These are phyloP conservation scores for Symbiodinium pilosum DNA, from an alignment of 73 alveolate genomes.

Conservation along the genomic window DNA sequence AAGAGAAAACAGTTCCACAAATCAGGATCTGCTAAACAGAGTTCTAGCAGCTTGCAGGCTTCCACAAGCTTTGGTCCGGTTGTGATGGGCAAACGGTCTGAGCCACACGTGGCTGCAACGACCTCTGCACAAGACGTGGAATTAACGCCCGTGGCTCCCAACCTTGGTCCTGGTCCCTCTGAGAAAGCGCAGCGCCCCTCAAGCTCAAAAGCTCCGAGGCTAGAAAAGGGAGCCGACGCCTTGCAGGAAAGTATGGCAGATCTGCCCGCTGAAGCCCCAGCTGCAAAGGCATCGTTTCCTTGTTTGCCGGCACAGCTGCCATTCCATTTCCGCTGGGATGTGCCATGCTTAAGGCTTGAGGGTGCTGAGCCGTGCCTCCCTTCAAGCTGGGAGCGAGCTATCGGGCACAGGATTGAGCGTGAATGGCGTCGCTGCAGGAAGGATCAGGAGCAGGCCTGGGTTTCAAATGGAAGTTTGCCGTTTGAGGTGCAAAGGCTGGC, in stretches of 20 bases:
- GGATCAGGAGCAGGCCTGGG: constrained; percentile 20
- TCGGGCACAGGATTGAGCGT: not conserved
- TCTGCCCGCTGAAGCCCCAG: too few relatives aligned
- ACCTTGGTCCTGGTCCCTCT: not conserved
- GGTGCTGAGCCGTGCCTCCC: not conserved
- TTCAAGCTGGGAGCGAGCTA: not conserved
- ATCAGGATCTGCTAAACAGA: not conserved
- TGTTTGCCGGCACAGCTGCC: not conserved
- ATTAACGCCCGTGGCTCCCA: not conserved
- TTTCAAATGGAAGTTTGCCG: not conserved
- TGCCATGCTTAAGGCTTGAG: not conserved
- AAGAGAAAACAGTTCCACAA: not conserved
- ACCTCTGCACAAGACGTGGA: not conserved
- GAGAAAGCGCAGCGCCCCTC: not conserved
- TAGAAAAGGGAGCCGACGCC: not conserved
- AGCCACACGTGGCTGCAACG: not conserved
- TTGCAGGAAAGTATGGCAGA: too few relatives aligned
- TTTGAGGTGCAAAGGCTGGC: not conserved
- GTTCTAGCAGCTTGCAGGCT: not conserved
- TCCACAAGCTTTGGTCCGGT: not conserved
- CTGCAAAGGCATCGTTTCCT: not conserved
- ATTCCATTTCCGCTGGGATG: constrained; percentile 1
- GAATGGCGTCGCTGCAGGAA: constrained; percentile 10
- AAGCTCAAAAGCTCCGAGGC: not conserved
- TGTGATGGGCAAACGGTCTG: not conserved